A percentile compares a stretch with the other conserved stretches of the same genome.
Evolutionary conservation across 805 yeast genomes (phyloP).

Genomic region (Danielozyma ontarioensis): DNA sequence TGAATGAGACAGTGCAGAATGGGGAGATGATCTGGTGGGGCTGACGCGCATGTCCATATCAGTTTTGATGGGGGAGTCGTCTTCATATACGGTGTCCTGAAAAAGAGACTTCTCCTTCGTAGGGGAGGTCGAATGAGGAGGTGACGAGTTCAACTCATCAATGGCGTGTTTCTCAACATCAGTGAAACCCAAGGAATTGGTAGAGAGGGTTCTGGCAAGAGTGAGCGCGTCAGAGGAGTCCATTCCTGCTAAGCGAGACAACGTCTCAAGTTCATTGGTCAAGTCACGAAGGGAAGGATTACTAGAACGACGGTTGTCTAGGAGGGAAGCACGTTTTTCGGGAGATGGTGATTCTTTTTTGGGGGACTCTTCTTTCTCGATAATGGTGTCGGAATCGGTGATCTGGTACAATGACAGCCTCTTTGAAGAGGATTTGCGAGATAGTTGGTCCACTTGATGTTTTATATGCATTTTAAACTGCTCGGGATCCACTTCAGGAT

Average conservation of each 20-base stretch:
- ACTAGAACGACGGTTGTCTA: slow-evolving; percentile 20
- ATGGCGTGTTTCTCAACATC: slow-evolving; percentile 43
- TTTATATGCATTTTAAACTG: slow-evolving; percentile 68
- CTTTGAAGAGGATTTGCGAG: slow-evolving; percentile 17
- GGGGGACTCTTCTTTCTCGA: background rate
- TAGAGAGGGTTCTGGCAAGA: slow-evolving; percentile 72
- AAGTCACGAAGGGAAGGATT: slow-evolving; percentile 67
- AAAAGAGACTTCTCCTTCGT: slow-evolving; percentile 93
- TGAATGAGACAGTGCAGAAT: background rate
- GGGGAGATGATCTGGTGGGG: background rate
- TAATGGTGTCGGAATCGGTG: background rate
- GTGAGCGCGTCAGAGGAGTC: slow-evolving; percentile 79
- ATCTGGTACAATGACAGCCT: background rate
- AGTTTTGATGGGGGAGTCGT: slow-evolving; percentile 23
- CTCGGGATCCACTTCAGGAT: slow-evolving; percentile 93
- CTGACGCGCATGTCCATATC: background rate
- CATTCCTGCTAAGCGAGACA: slow-evolving; percentile 74
- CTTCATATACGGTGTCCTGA: slow-evolving; percentile 91
- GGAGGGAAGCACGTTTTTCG: slow-evolving; percentile 1
- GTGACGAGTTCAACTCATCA: slow-evolving; percentile 21
- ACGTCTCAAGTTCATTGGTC: slow-evolving; percentile 67
- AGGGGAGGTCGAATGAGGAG: slow-evolving; percentile 68
- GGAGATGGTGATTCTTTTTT: slow-evolving; percentile 28
- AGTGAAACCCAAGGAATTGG: slow-evolving; percentile 59
- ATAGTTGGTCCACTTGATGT: slow-evolving; percentile 44